Evolutionary conservation across 805 yeast genomes (phyloP), one percentile per base, ranked within the genome.

Genomic region (Ogataea zsoltii): DNA sequence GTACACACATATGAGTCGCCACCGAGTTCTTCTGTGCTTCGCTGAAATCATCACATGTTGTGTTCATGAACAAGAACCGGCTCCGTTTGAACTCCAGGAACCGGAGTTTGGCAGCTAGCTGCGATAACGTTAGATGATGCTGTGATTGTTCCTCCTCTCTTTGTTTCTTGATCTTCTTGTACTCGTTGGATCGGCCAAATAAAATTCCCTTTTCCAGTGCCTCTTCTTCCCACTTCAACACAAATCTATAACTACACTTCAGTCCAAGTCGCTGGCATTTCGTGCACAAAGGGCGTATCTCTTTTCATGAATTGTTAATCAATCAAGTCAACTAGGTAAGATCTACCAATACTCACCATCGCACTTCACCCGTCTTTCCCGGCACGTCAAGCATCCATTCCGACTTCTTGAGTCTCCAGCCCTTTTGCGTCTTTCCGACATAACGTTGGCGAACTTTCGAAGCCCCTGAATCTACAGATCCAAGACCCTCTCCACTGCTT

Each of bases 381-480:
- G 75, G 60, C 81, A 77, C 26, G 75, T 73, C 16, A 70, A 64
- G 49, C 82, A 77, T 5, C 82, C 82, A 9, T 64, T 71, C 61
- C 60, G 64, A 49, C 63, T 72, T 59, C 63, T 62, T 51, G 33
- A 39, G n/a, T 44, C 47, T 4, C 36, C 12, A 14, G 36, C 7
- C 14, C 25, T 18, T 33, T n/a, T 14, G 25, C 5, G 7, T 9
- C 7, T 21, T 9, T 6, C 25, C 9, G 25, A 21, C 25, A 21
- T 21, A n/a, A n/a, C n/a, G n/a, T n/a, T n/a, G n/a, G n/a, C n/a
- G n/a, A n/a, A n/a, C n/a, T n/a, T n/a, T n/a, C n/a, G n/a, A n/a
- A n/a, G n/a, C n/a, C n/a, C n/a, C n/a, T n/a, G n/a, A n/a, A n/a
- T n/a, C n/a, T n/a, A n/a, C n/a, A n/a, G n/a, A n/a, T n/a, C n/a